Evolutionary conservation across 306 rosid genomes (phyloP).

Genomic region (Pachyrhizus erosus): DNA sequence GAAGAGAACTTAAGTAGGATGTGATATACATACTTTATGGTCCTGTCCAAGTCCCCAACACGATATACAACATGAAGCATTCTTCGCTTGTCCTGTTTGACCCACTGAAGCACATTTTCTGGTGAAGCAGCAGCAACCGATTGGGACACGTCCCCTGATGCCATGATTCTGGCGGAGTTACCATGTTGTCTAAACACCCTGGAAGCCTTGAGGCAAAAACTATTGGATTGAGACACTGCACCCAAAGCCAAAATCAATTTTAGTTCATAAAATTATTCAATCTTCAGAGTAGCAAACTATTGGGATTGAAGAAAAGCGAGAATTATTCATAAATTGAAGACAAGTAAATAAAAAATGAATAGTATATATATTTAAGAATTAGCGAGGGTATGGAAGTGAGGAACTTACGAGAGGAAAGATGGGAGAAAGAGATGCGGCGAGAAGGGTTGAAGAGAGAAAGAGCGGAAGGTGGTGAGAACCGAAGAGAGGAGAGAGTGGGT

Average conservation of each 20-base stretch:
- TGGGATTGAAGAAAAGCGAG: not conserved
- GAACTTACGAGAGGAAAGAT: conserved; percentile 56
- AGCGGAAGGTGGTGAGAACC: conserved; percentile 51
- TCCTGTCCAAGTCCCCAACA: conserved; percentile 93
- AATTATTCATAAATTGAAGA: not conserved
- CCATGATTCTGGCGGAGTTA: conserved; percentile 45
- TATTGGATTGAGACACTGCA: conserved; percentile 63
- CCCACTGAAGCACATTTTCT: conserved; percentile 94
- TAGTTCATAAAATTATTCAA: conserved; percentile 1
- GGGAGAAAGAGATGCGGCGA: conserved; percentile 52
- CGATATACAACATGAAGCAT: conserved; percentile 94
- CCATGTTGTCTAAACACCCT: conserved; percentile 61
- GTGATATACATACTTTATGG: conserved; percentile 69
- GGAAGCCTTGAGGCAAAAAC: conserved; percentile 60
- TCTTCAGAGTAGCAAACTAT: not conserved
- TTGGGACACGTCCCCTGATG: conserved; percentile 63
- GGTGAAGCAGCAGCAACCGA: conserved; percentile 69
- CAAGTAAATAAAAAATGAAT: not conserved
- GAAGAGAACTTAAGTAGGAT: not conserved
- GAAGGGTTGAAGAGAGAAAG: conserved; percentile 55
- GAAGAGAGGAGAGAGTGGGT: conserved; percentile 74
- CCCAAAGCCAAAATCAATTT: conserved; percentile 29
- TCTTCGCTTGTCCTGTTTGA: conserved; percentile 84
- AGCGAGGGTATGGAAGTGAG: not conserved
- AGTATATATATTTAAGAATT: too few relatives aligned